phyloP scores from a whole-genome alignment of 352 stramenopile species.

The Phytophthora tentaculata region DNA sequence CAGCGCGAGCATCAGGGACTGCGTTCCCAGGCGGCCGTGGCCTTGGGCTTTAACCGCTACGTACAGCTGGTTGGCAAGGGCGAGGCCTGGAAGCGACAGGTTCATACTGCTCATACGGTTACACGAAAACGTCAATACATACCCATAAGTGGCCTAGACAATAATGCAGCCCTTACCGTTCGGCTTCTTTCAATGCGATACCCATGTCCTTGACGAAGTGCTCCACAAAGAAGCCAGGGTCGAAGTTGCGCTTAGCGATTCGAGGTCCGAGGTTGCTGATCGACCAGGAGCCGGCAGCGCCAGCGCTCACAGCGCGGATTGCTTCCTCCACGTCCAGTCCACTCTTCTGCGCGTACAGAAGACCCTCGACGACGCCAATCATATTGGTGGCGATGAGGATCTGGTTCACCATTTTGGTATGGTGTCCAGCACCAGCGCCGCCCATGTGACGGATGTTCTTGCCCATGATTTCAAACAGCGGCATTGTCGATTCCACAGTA shows the following conservation, averaged over 20 bases:
- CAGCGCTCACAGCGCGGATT: constrained; percentile 85
- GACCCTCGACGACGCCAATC: constrained; percentile 89
- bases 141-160: background rate
- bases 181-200: constrained; percentile 88
- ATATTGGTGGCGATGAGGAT: constrained; percentile 91
- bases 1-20: constrained; percentile 87
- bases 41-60: constrained; percentile 87
- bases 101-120: constrained; percentile 80
- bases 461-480: constrained; percentile 89
- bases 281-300: constrained; percentile 88
- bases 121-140: constrained; percentile 2
- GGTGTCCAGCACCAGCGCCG: constrained; percentile 76
- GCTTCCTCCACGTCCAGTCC: constrained; percentile 88
- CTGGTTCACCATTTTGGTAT: constrained; percentile 95
- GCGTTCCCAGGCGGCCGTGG: constrained; percentile 83
- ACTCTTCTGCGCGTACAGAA: constrained; percentile 88
- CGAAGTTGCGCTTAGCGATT: constrained; percentile 89
- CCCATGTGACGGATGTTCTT: constrained; percentile 93
- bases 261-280: constrained; percentile 92
- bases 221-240: constrained; percentile 91
- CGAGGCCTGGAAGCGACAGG: constrained; percentile 82
- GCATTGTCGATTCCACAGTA: constrained; percentile 73
- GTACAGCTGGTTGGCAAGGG: constrained; percentile 90
- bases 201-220: constrained; percentile 93
- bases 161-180: constrained; percentile 41